Conservation (phyloP, 2,329 filamentous ascomycete species). For the Coniochaeta pulveracea region DNA sequence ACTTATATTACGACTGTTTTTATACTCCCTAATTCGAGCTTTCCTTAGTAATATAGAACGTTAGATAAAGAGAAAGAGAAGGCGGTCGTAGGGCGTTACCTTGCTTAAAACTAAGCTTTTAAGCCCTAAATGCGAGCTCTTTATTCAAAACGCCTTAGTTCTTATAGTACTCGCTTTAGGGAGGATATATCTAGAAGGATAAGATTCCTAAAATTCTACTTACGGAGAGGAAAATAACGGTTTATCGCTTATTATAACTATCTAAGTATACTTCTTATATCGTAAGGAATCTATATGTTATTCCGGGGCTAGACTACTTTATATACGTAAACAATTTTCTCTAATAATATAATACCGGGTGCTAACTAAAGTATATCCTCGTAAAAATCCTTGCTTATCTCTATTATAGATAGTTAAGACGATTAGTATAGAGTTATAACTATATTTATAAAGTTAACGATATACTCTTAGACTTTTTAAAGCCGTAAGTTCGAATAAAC, state of each 20-base stretch:
- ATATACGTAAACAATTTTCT: slow-evolving; percentile 78
- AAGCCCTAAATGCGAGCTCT: slow-evolving; percentile 41
- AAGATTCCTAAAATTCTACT: slow-evolving; percentile 48
- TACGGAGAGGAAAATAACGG: slow-evolving; percentile 24
- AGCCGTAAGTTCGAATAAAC: too few relatives aligned
- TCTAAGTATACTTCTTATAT: slow-evolving; percentile 9
- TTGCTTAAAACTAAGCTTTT: slow-evolving; percentile 25
- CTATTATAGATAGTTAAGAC: slow-evolving; percentile 78
- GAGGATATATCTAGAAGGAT: slow-evolving; percentile 57
- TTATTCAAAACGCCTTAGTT: slow-evolving; percentile 70
- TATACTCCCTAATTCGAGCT: slow-evolving; percentile 39
- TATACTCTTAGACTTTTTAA: slow-evolving; percentile 59
- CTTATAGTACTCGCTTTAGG: slow-evolving; percentile 77
- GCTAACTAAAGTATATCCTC: slow-evolving; percentile 74
- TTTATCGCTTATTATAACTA: slow-evolving; percentile 29
- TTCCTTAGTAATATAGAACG: slow-evolving; percentile 31
- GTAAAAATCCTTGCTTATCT: slow-evolving; percentile 75
- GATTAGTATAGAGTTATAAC: slow-evolving; percentile 73
- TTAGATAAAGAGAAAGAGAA: too few relatives aligned
- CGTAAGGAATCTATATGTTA: slow-evolving; percentile 63
- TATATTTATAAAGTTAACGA: slow-evolving; percentile 46
- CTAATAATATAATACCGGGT: slow-evolving; percentile 67
- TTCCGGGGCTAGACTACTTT: slow-evolving; percentile 86
- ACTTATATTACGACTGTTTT: slow-evolving; percentile 41
- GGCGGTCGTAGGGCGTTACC: too few relatives aligned